phyloP scores from a whole-genome alignment of 306 rosid genomes.

The Casuarina glauca region DNA sequence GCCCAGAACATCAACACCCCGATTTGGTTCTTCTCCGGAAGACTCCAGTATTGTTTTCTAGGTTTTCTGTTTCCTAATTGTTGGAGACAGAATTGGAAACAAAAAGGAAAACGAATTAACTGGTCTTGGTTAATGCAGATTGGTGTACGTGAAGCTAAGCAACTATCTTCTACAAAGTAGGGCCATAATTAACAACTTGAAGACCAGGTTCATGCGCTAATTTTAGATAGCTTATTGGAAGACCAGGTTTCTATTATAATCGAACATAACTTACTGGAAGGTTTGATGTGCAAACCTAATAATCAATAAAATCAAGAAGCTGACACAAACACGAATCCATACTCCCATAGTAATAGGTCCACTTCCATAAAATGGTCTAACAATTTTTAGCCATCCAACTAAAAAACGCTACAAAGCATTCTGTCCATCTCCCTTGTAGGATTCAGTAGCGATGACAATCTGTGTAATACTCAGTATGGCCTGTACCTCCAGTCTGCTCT shows the following conservation, averaged over 20 bases:
- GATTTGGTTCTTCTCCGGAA: too few species aligned
- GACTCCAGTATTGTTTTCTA: too few species aligned
- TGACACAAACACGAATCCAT: neutral
- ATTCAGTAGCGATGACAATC: slow-evolving; percentile 16
- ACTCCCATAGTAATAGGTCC: neutral
- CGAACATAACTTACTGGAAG: slow-evolving; percentile 1
- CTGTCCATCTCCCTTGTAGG: slow-evolving; percentile 5
- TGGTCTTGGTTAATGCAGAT: neutral
- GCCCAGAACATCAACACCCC: too few species aligned
- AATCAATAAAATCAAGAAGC: neutral
- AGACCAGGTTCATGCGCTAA: neutral
- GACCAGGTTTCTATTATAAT: neutral
- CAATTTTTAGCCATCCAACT: neutral
- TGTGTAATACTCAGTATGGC: slow-evolving; percentile 56
- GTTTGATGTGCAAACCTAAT: neutral
- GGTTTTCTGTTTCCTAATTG: too few species aligned
- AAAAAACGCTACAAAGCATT: slow-evolving; percentile 4
- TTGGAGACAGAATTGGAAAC: too few species aligned
- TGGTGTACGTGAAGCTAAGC: neutral
- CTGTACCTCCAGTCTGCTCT: slow-evolving; percentile 97
- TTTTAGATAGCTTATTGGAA: too few species aligned
- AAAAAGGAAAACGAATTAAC: neutral
- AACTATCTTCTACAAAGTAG: neutral
- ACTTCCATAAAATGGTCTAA: neutral
- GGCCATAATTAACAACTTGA: neutral